A percentile compares a stretch with the other conserved stretches of the same genome.
Evolutionary conservation across 2,329 filamentous ascomycete species (phyloP).

Genomic region (Aspergillus ibericus): DNA sequence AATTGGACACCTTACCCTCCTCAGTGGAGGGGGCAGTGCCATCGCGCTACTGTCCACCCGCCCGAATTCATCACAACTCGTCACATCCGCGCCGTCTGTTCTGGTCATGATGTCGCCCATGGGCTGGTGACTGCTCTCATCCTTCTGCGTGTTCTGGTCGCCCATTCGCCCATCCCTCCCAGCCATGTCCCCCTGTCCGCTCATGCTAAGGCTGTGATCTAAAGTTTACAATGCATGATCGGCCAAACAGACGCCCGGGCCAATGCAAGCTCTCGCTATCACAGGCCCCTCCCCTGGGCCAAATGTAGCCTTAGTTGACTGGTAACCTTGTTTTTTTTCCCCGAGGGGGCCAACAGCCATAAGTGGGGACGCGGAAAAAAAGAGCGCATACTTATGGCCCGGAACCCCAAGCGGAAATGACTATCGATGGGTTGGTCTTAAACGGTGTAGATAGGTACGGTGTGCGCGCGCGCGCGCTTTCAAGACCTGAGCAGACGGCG

Average conservation of each 20-base stretch:
- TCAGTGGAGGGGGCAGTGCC: background rate
- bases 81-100: background rate
- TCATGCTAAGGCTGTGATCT: slow-evolving; percentile 22
- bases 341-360: too few relatives aligned
- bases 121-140: background rate
- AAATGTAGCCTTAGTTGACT: background rate
- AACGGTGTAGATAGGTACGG: too few relatives aligned
- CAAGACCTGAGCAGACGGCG: too few relatives aligned
- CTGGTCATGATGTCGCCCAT: background rate
- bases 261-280: slow-evolving; percentile 12
- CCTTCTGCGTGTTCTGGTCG: background rate
- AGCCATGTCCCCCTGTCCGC: slow-evolving; percentile 1
- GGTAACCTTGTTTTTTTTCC: background rate
- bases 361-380: too few relatives aligned
- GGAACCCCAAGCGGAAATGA: too few relatives aligned
- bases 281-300: background rate
- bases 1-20: background rate
- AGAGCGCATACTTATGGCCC: too few relatives aligned
- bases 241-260: slow-evolving; percentile 13
- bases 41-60: background rate
- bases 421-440: too few relatives aligned
- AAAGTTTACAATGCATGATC: slow-evolving; percentile 26
- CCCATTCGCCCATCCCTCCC: slow-evolving; percentile 15
- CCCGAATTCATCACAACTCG: background rate
- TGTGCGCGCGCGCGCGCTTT: too few relatives aligned